A percentile compares a stretch with the other conserved stretches of the same genome.
Evolutionary conservation across 768 basidiomycete genomes (phyloP).

Genomic region (Saitozyma podzolica): DNA sequence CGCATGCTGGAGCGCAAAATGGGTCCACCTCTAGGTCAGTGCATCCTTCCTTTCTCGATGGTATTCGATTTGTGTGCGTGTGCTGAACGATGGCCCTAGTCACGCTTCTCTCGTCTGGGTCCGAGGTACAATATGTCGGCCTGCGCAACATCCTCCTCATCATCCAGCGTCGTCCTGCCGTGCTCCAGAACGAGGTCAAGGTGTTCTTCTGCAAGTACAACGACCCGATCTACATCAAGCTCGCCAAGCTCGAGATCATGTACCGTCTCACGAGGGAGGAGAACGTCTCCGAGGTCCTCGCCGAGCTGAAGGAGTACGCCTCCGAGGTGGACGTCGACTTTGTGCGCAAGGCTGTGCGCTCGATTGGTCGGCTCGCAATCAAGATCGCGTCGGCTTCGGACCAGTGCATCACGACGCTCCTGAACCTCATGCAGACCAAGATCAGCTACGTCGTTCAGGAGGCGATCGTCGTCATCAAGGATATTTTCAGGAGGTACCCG

Average conservation of each 20-base stretch:
- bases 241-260: conserved; percentile 98
- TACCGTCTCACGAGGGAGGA: conserved; percentile 93
- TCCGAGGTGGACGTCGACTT: conserved; percentile 98
- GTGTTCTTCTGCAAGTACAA: conserved; percentile 99
- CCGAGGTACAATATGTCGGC: conserved; percentile 98
- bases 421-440: conserved; percentile 85
- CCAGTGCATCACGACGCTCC: conserved; percentile 80
- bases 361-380: conserved; percentile 96
- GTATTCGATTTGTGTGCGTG: neutral
- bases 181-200: conserved; percentile 94
- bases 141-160: conserved; percentile 95
- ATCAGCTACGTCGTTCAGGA: conserved; percentile 97
- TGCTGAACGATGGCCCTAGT: conserved; percentile 58
- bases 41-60: conserved; percentile 1
- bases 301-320: conserved; percentile 97
- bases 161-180: conserved; percentile 87
- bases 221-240: conserved; percentile 97
- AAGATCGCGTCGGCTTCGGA: conserved; percentile 89
- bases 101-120: conserved; percentile 90
- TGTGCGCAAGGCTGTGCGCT: conserved; percentile 94
- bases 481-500: conserved; percentile 95
- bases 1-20: conserved; percentile 94
- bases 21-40: conserved; percentile 88
- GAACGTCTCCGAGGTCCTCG: conserved; percentile 86
- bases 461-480: conserved; percentile 94